Conservation (phyloP, 345 rosid genomes). For the Lenwebbia sp. region DNA sequence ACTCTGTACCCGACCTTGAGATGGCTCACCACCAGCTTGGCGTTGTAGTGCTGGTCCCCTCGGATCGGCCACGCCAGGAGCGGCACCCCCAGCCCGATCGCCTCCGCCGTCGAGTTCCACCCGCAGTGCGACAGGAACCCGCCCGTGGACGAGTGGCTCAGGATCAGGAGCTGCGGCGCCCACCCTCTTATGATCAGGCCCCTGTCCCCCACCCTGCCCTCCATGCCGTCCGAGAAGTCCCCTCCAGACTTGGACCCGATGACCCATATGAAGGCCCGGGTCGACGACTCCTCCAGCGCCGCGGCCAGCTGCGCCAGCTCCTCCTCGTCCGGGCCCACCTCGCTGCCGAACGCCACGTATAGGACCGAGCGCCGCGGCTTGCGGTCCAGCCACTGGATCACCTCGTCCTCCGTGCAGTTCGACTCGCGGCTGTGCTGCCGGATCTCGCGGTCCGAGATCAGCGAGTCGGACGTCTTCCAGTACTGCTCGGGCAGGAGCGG, state of each 20-base stretch:
- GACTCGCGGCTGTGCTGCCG: background rate
- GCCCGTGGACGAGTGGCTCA: constrained; percentile 27
- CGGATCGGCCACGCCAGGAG: constrained; percentile 25
- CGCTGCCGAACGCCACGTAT: constrained; percentile 13
- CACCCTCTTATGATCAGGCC: constrained; percentile 28
- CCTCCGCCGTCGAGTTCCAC: constrained; percentile 34
- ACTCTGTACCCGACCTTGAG: constrained; percentile 13
- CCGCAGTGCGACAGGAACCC: constrained; percentile 36
- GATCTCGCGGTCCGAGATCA: constrained; percentile 8
- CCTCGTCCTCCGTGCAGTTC: background rate
- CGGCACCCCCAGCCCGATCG: constrained; percentile 19
- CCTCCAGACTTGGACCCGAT: constrained; percentile 1
- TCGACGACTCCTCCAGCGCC: background rate
- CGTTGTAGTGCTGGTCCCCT: constrained; percentile 24
- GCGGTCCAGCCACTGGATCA: constrained; percentile 8
- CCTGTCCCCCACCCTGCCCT: constrained; percentile 9
- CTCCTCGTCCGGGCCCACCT: constrained; percentile 4
- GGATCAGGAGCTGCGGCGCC: constrained; percentile 31
- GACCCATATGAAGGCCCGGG: constrained; percentile 12
- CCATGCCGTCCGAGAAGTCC: constrained; percentile 2
- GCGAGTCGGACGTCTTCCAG: constrained; percentile 9
- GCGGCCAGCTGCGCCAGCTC: constrained; percentile 2
- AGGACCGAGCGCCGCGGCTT: constrained; percentile 7
- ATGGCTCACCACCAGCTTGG: constrained; percentile 18
- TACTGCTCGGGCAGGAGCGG: constrained; percentile 25